A percentile compares a stretch with the other conserved stretches of the same genome.
phyloP scores from a whole-genome alignment of 495 filamentous ascomycete genomes.

The Hypoxylon subgilvum region DNA sequence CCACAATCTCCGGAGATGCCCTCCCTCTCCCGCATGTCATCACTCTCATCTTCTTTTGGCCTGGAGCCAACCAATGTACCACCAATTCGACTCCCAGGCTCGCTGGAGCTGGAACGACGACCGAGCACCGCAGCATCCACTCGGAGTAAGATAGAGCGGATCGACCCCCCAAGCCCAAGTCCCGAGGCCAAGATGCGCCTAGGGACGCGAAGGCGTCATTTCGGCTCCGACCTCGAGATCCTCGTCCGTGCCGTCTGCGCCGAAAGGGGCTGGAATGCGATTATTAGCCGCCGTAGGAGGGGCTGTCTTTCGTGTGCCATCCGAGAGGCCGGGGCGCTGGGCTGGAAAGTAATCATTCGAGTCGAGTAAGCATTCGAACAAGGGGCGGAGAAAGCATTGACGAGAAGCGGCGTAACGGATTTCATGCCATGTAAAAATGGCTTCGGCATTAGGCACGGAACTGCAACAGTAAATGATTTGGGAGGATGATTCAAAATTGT shows the following conservation, averaged over 20 bases:
- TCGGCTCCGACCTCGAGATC: constrained; percentile 64
- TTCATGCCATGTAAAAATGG: neutral
- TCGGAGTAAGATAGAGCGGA: constrained; percentile 34
- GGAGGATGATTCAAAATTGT: constrained; percentile 12
- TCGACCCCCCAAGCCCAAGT: constrained; percentile 42
- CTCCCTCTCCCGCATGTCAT: constrained; percentile 42
- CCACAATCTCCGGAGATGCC: constrained; percentile 42
- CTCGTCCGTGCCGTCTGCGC: constrained; percentile 73
- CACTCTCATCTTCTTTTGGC: constrained; percentile 40
- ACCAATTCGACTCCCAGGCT: constrained; percentile 24
- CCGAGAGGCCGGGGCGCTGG: constrained; percentile 70
- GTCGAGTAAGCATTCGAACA: constrained; percentile 55
- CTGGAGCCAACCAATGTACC: constrained; percentile 31
- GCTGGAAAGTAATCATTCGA: constrained; percentile 68
- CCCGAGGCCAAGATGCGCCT: constrained; percentile 55
- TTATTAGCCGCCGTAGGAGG: constrained; percentile 68
- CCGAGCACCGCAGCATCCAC: constrained; percentile 38
- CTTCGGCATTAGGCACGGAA: neutral
- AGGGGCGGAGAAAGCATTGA: neutral
- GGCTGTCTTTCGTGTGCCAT: constrained; percentile 73
- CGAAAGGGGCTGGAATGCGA: constrained; percentile 68
- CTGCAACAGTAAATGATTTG: neutral
- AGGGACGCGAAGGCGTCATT: constrained; percentile 58
- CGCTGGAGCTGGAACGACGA: constrained; percentile 31
- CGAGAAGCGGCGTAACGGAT: neutral